Base-by-base conservation (phyloP, 176 grass and related monocot species). In the Ensete ventricosum region DNA sequence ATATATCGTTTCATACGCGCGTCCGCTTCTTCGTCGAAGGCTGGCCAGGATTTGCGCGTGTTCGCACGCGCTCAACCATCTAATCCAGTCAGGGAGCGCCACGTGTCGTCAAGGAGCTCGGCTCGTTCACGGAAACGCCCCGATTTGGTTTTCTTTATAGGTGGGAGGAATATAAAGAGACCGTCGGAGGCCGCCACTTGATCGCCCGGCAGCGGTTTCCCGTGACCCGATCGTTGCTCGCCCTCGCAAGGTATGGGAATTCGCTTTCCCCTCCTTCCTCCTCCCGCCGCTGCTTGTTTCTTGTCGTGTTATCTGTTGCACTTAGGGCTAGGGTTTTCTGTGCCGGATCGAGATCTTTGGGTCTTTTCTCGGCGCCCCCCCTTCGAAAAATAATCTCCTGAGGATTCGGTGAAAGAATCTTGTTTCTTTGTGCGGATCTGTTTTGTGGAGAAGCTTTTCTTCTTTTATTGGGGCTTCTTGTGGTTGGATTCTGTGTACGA, bases 121-220 rank as follows among this genome's bases (percentile, higher is more conserved):
- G 4, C 64, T 67, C 58, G 13, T 23, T 13, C 25, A n/a, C 14
- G 25, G 25, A 16, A 67, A 14, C 25, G 1, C 12, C 26, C 26
- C 0, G 5, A 8, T 0, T 27, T 0, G 9, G 13, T 11, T 14
- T 17, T 34, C 14, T 67, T 48, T n/a, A 20, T 4, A 11, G 8
- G 29, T 1, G 67, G 20, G 9, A 12, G 34, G 8, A 11, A 20
- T 11, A n/a, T n/a, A 50, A n/a, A 50, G 48, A 10, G 67, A 6
- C 17, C 67, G 13, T 70, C 62, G 71, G 78, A 72, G 64, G 65
- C 82, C 85, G 87, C 84, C 85, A n/a, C 16, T 8, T 50, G 81
- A 86, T 53, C 88, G 84, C 72, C 55, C 34, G 83, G 80, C 73
- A 80, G 85, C 85, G 79, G 84, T 52, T 53, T 73, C 53, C 76